A percentile compares a stretch with the other conserved stretches of the same genome.
phyloP scores from a whole-genome alignment of 169 alveolate genomes.

The Plasmodium inui region DNA sequence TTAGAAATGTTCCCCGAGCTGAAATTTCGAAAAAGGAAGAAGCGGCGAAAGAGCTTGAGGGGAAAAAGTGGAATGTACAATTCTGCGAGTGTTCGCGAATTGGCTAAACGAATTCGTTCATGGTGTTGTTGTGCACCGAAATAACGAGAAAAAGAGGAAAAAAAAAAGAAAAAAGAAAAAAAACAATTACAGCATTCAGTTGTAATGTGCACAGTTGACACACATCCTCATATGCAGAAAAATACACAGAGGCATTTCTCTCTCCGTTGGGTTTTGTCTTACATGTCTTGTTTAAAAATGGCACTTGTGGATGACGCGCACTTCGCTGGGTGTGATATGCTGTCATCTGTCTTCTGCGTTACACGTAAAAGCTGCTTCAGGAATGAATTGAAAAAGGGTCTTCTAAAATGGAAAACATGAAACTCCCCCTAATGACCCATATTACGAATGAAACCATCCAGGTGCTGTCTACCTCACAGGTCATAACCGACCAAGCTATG shows the following conservation, averaged over 20 bases:
- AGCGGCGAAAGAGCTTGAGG: neutral
- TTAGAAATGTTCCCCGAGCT: neutral
- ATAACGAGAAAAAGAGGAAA: neutral
- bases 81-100: neutral
- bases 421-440: neutral
- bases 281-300: neutral
- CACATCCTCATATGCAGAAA: neutral
- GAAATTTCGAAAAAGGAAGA: neutral
- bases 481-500: neutral
- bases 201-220: neutral
- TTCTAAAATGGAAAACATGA: neutral
- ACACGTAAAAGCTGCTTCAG: neutral
- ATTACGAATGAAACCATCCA: neutral
- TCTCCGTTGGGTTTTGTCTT: neutral
- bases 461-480: neutral
- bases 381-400: neutral
- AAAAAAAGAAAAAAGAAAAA: neutral
- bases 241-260: neutral
- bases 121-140: neutral
- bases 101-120: neutral
- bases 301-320: neutral
- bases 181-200: neutral
- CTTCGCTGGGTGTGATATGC: neutral
- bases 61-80: neutral
- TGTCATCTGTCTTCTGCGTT: neutral